These are phyloP conservation scores for Discostella stelligera DNA, from an alignment of 352 stramenopile genomes.

Conservation along the genomic window DNA sequence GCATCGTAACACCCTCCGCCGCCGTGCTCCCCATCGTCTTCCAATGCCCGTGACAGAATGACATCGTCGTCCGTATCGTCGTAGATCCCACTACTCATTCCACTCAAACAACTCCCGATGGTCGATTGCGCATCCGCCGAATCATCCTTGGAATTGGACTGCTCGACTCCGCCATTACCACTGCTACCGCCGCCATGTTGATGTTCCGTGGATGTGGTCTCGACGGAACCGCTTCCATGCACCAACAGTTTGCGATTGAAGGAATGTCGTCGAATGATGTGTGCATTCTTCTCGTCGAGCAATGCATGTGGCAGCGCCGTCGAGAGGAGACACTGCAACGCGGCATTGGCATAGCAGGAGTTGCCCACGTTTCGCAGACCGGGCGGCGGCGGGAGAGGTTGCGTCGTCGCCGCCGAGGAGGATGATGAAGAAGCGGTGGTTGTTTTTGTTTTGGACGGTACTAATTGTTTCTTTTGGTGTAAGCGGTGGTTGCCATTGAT, in stretches of 20 bases:
- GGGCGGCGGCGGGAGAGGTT: conserved; percentile 46
- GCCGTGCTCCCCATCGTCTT: conserved; percentile 13
- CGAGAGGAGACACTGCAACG: conserved; percentile 73
- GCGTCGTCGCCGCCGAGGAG: not conserved
- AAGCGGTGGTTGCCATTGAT: conserved; percentile 5
- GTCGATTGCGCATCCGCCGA: conserved; percentile 19
- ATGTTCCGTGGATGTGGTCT: conserved; percentile 30
- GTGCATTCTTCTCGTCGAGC: conserved; percentile 62
- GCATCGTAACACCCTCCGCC: not conserved
- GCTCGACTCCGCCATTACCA: not conserved
- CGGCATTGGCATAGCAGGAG: conserved; percentile 79
- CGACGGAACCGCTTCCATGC: conserved; percentile 61
- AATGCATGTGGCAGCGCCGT: conserved; percentile 74
- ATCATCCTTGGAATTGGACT: conserved; percentile 8
- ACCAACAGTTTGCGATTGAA: conserved; percentile 77
- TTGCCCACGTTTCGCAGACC: conserved; percentile 81
- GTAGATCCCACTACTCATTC: conserved; percentile 28
- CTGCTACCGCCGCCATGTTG: conserved; percentile 31
- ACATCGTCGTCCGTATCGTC: conserved; percentile 32
- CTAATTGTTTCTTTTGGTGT: not conserved
- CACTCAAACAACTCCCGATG: conserved; percentile 38
- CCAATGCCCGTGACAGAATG: conserved; percentile 17
- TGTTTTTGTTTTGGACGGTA: not conserved
- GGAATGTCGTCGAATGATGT: conserved; percentile 72
- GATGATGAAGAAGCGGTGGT: not conserved